Evolutionary conservation across 169 alveolate species (phyloP).

Genomic region (Haemoproteus tartakovskyi): DNA sequence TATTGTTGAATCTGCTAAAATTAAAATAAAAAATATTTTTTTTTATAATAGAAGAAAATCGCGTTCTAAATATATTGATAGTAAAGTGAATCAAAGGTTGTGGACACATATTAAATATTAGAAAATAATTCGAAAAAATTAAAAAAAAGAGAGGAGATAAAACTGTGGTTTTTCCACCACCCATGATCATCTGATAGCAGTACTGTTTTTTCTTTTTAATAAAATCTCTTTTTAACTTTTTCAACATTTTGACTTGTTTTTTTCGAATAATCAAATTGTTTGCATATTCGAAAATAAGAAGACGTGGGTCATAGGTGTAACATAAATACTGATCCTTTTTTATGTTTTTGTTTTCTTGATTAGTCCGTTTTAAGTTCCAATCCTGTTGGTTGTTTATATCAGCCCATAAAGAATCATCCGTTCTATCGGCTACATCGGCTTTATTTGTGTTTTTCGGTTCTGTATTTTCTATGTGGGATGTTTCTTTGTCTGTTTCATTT

Average conservation of each 20-base stretch:
- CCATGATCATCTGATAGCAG: conserved; percentile 93
- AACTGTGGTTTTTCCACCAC: conserved; percentile 93
- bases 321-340: neutral
- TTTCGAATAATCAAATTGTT: conserved; percentile 83
- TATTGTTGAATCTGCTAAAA: conserved; percentile 79
- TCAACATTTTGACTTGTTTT: conserved; percentile 84
- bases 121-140: conserved; percentile 68
- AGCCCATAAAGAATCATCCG: neutral
- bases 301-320: conserved; percentile 85
- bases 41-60: conserved; percentile 83
- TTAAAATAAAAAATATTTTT: conserved; percentile 81
- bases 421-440: neutral
- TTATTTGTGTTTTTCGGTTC: neutral
- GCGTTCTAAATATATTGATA: conserved; percentile 79
- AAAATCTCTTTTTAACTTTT: conserved; percentile 74
- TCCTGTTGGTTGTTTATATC: neutral
- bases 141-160: conserved; percentile 73
- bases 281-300: conserved; percentile 87
- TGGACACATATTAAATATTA: conserved; percentile 84
- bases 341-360: neutral
- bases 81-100: conserved; percentile 87
- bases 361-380: neutral
- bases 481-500: neutral
- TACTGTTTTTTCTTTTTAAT: conserved; percentile 77
- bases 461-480: neutral